These are phyloP conservation scores for Brassica rapa DNA, from an alignment of 345 rosid species.

Conservation along the genomic window DNA sequence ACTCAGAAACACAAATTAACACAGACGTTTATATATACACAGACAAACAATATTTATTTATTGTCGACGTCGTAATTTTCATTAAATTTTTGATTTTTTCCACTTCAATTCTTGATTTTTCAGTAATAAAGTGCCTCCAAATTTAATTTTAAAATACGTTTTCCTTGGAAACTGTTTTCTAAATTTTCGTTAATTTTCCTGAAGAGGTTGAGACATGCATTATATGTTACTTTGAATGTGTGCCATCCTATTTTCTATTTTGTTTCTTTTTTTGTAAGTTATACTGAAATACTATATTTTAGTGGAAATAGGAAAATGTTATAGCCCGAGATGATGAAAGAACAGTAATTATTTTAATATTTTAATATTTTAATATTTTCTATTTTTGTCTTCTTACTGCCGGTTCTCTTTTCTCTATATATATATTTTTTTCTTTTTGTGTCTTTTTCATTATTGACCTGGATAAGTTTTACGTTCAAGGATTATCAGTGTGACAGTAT, in stretches of 20 bases:
- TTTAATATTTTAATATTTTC: neutral
- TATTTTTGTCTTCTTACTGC: neutral
- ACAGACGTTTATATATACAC: neutral
- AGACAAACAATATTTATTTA: neutral
- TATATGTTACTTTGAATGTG: neutral
- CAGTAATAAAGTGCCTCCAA: constrained; percentile 2
- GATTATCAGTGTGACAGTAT: neutral
- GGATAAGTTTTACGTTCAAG: neutral
- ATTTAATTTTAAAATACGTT: neutral
- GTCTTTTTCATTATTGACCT: neutral
- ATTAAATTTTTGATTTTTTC: constrained; percentile 11
- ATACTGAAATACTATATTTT: neutral
- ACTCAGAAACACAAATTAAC: neutral
- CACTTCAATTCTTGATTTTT: constrained; percentile 27
- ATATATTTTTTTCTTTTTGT: neutral
- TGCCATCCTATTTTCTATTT: constrained; percentile 12
- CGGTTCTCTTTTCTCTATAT: neutral
- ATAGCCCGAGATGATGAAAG: neutral
- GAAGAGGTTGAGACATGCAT: constrained; percentile 1
- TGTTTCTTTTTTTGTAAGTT: neutral
- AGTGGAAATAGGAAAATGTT: neutral
- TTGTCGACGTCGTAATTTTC: neutral
- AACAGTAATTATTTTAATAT: neutral
- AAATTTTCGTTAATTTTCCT: neutral
- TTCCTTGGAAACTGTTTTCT: neutral